phyloP scores from a whole-genome alignment of 2,329 filamentous ascomycete genomes.

The Capronia epimyces region DNA sequence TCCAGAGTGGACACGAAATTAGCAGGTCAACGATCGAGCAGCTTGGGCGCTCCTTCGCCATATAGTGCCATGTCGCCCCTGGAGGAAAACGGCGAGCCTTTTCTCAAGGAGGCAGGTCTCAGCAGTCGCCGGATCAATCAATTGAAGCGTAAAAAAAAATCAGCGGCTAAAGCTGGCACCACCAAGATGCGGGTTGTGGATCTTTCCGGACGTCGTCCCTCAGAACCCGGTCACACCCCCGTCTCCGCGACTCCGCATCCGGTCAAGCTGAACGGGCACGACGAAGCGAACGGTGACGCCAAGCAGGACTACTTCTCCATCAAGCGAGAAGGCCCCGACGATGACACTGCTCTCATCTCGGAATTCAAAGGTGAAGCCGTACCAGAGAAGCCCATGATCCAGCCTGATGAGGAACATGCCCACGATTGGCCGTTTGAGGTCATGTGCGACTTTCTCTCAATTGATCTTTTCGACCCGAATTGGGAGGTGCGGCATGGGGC shows the following conservation, averaged over 20 bases:
- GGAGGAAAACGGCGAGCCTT: slow-evolving; percentile 39
- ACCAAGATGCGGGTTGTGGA: slow-evolving; percentile 89
- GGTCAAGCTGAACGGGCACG: slow-evolving; percentile 56
- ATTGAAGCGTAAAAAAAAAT: slow-evolving; percentile 87
- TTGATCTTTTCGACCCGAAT: slow-evolving; percentile 85
- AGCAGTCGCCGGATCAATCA: slow-evolving; percentile 94
- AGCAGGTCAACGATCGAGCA: slow-evolving; percentile 39
- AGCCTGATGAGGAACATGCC: slow-evolving; percentile 71
- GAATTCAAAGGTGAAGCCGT: slow-evolving; percentile 85
- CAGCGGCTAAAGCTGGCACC: slow-evolving; percentile 79
- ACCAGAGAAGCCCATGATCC: slow-evolving; percentile 78
- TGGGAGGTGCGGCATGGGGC: slow-evolving; percentile 97
- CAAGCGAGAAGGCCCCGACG: slow-evolving; percentile 73
- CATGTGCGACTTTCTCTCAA: slow-evolving; percentile 85
- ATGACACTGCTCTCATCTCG: slow-evolving; percentile 85
- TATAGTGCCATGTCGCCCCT: slow-evolving; percentile 44
- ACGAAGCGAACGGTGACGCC: slow-evolving; percentile 56
- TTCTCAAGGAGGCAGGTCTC: slow-evolving; percentile 62
- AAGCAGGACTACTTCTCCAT: slow-evolving; percentile 83
- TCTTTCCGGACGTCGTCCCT: slow-evolving; percentile 63
- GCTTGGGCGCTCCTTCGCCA: slow-evolving; percentile 39
- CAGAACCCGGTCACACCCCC: slow-evolving; percentile 54
- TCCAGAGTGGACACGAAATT: slow-evolving; percentile 49
- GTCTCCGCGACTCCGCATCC: slow-evolving; percentile 50
- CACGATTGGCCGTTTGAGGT: slow-evolving; percentile 90